Percentiles rank a stretch among this genome's conserved stretches.
phyloP scores from a whole-genome alignment of 2,329 filamentous ascomycete species.

The Pseudogymnoascus sp. region DNA sequence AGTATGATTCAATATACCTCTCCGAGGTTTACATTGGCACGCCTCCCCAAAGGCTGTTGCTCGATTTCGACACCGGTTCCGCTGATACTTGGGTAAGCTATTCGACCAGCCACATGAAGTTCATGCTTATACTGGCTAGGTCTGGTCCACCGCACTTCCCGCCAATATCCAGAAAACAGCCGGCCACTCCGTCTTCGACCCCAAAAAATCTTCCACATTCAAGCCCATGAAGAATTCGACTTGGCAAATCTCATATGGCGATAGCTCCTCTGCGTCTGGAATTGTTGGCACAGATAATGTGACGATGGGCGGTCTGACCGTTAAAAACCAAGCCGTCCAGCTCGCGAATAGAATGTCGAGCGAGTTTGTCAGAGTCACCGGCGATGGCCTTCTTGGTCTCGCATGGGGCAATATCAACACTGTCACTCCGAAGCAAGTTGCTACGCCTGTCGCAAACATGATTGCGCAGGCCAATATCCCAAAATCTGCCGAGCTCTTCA shows the following conservation, averaged over 20 bases:
- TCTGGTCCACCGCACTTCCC: conserved; percentile 46
- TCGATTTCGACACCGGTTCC: conserved; percentile 66
- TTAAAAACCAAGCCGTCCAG: conserved; percentile 58
- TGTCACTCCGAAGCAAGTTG: conserved; percentile 44
- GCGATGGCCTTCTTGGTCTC: conserved; percentile 60
- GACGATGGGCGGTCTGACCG: conserved; percentile 50
- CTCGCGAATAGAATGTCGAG: conserved; percentile 51
- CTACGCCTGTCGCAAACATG: conserved; percentile 63
- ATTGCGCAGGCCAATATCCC: conserved; percentile 48
- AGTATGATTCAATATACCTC: conserved; percentile 60
- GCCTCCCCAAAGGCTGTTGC: conserved; percentile 50
- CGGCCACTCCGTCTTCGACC: conserved; percentile 50
- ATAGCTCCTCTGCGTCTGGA: conserved; percentile 58
- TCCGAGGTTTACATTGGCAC: conserved; percentile 57
- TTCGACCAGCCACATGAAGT: background rate
- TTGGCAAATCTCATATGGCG: conserved; percentile 63
- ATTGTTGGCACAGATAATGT: conserved; percentile 56
- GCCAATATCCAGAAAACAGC: conserved; percentile 26
- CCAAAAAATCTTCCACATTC: conserved; percentile 53
- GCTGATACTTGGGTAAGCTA: conserved; percentile 57
- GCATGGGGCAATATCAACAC: conserved; percentile 59
- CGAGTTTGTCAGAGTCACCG: conserved; percentile 47
- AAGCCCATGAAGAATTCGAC: conserved; percentile 38
- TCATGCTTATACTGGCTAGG: conserved; percentile 28
- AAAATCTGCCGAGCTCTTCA: conserved; percentile 45